Base-by-base conservation (phyloP, 768 basidiomycete species). In the Trametes coccinea region DNA sequence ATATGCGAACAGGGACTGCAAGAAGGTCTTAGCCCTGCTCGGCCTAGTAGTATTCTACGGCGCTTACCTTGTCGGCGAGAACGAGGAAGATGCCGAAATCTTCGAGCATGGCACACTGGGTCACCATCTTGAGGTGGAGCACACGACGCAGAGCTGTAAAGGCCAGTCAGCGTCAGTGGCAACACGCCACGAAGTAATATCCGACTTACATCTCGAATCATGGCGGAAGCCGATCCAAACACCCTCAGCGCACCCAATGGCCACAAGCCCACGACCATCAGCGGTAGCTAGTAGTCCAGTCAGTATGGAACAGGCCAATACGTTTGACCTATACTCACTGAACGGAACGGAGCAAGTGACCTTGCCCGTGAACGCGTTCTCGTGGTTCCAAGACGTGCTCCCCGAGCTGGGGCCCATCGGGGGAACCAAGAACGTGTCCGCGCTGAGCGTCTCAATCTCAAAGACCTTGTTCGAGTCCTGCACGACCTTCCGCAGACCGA, bases 61-160 rank as follows among this genome's bases (percentile, higher is more conserved):
- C 16, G 37, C 39, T 54, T 50, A 86, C 92, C 81, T 95, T 95
- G 75, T 97, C 94, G 7, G 95, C 93, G 10, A 98, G 78, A 4
- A 98, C 96, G 30, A 98, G 82, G 81, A 99, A 95, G 66, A 98
- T 94, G 14, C 94, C 92, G 73, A 97, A 98, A 64, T 96, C 92
- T 71, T 97, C 94, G 6, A 98, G 78, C 83, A 98, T 95, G 0
- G 95, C 95, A 71, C 93, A 93, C 70, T 97, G 94, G 0, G 93
- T 95, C 34, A 98, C 95, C 79, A 88, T 86, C 74, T 94, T 93
- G 47, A 98, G 78, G 71, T 97, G 95, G 2, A 98, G 79, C 14
- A 98, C 95, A 29, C 94, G 92, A 34, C 93, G 88, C 80, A 98
- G 86, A 2, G 94, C 93, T 95, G 61, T 58, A 46, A 39, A 30